phyloP scores from a whole-genome alignment of 495 filamentous ascomycete genomes.

The Lophium mytilinum region DNA sequence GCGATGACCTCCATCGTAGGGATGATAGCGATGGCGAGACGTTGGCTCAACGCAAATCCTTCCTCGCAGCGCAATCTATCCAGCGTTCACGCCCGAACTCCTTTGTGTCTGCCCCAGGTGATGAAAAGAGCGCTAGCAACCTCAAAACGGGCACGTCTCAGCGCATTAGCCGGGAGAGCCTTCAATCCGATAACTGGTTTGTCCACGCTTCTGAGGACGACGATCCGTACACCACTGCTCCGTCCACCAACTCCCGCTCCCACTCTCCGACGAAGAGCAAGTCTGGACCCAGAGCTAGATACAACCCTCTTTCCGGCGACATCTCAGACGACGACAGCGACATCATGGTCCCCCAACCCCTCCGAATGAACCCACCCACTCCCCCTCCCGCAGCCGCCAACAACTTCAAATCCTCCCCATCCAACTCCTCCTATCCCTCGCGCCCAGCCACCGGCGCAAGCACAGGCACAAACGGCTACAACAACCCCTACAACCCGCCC shows the following conservation, averaged over 20 bases:
- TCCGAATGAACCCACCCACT: slow-evolving; percentile 29
- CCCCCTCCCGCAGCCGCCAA: slow-evolving; percentile 10
- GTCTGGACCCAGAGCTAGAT: not conserved
- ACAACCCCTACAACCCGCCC: slow-evolving; percentile 1
- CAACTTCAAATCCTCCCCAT: no score
- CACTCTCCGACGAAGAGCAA: not conserved
- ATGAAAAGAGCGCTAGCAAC: not conserved
- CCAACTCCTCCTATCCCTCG: not conserved
- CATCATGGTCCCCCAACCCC: slow-evolving; percentile 23
- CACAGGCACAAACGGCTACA: not conserved
- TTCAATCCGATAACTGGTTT: slow-evolving; percentile 25
- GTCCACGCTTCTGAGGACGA: slow-evolving; percentile 7
- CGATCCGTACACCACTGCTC: slow-evolving; percentile 1
- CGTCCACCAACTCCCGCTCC: not conserved
- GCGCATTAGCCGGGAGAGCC: slow-evolving; percentile 8
- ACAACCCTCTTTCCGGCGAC: slow-evolving; percentile 11
- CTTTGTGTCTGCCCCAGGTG: not conserved
- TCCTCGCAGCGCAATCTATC: slow-evolving; percentile 10
- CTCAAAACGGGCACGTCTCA: not conserved
- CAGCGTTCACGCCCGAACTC: not conserved
- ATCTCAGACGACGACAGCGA: slow-evolving; percentile 20
- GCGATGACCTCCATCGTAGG: slow-evolving; percentile 14
- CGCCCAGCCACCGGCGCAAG: not conserved
- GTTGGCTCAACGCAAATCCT: slow-evolving; percentile 15
- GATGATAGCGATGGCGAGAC: slow-evolving; percentile 17